Percentiles rank a stretch among this genome's conserved stretches.
Conservation (phyloP, 352 stramenopile genomes). For the Phytophthora pluvialis region DNA sequence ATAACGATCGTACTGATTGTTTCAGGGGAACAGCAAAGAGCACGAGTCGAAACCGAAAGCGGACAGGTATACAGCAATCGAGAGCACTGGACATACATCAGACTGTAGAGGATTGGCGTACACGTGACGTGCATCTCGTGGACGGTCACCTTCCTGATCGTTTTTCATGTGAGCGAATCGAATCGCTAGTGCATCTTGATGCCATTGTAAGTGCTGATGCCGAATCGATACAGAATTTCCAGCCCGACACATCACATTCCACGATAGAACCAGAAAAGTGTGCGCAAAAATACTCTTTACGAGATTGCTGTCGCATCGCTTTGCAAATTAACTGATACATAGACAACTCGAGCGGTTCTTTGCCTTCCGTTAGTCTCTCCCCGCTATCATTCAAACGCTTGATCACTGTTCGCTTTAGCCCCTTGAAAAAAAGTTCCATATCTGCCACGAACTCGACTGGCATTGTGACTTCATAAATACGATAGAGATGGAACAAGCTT, state of each 20-base stretch:
- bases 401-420: background rate
- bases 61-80: too few species aligned
- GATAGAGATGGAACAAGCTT: conserved; percentile 16
- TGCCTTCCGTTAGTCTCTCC: background rate
- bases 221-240: conserved; percentile 17
- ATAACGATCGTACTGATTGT: background rate
- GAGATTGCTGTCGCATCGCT: too few species aligned
- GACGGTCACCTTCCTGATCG: conserved; percentile 29
- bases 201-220: conserved; percentile 12
- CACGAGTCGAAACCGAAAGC: too few species aligned
- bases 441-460: background rate
- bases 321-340: too few species aligned
- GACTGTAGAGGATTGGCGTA: conserved; percentile 36
- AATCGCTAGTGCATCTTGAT: conserved; percentile 23
- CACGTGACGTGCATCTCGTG: conserved; percentile 29
- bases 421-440: background rate
- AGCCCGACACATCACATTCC: conserved; percentile 28
- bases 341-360: background rate
- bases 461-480: background rate
- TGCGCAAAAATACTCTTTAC: too few species aligned
- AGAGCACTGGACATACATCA: conserved; percentile 21
- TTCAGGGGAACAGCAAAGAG: background rate
- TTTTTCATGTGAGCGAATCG: conserved; percentile 40
- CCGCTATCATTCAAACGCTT: background rate
- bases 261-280: conserved; percentile 1